phyloP scores from a whole-genome alignment of 345 rosid species.

The Salix dunnii region DNA sequence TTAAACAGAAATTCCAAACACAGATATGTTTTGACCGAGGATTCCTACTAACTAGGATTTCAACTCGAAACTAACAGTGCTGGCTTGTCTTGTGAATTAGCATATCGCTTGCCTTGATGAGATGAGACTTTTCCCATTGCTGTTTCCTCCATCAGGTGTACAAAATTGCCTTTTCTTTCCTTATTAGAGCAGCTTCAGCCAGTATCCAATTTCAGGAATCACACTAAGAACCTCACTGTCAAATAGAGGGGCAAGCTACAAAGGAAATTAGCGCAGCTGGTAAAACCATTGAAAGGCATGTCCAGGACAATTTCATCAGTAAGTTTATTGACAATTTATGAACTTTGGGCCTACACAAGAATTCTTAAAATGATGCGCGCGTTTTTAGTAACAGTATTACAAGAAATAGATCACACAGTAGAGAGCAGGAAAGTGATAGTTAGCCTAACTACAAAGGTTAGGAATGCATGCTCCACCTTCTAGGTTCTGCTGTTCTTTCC shows the following conservation, averaged over 20 bases:
- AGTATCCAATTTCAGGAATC: neutral
- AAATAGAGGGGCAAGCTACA: neutral
- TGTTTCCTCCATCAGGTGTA: neutral
- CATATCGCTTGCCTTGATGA: no score
- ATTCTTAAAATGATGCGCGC: constrained; percentile 6
- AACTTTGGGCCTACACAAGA: constrained; percentile 4
- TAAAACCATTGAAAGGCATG: neutral
- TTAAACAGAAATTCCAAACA: no score
- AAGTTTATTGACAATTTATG: constrained; percentile 5
- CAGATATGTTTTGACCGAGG: no score
- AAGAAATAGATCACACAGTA: constrained; percentile 8
- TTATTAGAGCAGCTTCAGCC: neutral
- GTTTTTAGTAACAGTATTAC: neutral
- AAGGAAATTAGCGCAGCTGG: neutral
- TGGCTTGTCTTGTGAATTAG: neutral
- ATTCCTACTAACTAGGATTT: no score
- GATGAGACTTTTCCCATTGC: neutral
- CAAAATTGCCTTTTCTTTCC: neutral
- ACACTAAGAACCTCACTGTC: neutral
- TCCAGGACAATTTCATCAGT: neutral
- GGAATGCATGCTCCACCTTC: constrained; percentile 88
- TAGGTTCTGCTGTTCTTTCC: constrained; percentile 90
- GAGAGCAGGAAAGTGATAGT: neutral
- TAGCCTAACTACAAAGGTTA: constrained; percentile 61
- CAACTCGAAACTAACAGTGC: no score